A percentile compares a stretch with the other conserved stretches of the same genome.
Evolutionary conservation across 78 protist genomes (phyloP).

Genomic region (Salpingoeca rosetta): DNA sequence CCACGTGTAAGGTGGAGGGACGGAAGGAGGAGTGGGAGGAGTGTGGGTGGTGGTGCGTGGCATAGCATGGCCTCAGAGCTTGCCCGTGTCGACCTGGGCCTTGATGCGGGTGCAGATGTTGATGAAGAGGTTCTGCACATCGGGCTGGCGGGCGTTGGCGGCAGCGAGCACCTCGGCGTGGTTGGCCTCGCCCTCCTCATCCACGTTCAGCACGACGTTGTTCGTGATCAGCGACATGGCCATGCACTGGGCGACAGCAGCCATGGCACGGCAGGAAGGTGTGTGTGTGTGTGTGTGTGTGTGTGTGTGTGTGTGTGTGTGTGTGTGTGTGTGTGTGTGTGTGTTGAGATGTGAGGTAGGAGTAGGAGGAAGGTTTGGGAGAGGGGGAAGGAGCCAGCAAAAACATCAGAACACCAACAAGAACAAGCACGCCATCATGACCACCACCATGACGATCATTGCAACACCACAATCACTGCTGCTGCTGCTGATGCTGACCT

Average conservation of each 20-base stretch:
- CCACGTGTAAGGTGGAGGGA: neutral
- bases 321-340: too few relatives aligned
- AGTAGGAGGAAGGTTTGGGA: neutral
- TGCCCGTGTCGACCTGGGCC: neutral
- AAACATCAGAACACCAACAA: neutral
- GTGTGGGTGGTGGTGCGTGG: neutral
- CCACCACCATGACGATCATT: neutral
- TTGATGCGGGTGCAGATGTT: neutral
- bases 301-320: too few relatives aligned
- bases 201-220: neutral
- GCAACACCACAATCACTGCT: neutral
- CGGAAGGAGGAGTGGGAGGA: neutral
- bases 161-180: conserved; percentile 22
- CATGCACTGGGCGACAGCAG: neutral
- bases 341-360: too few relatives aligned
- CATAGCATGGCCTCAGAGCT: neutral
- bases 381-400: neutral
- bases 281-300: too few relatives aligned
- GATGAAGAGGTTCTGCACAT: conserved; percentile 13
- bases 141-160: neutral
- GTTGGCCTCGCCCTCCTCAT: neutral
- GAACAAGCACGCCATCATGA: neutral
- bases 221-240: conserved; percentile 3
- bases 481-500: neutral
- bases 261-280: too few relatives aligned